Base-by-base conservation (phyloP, 1,139 yeast genomes). In the Hanseniaspora uvarum region DNA sequence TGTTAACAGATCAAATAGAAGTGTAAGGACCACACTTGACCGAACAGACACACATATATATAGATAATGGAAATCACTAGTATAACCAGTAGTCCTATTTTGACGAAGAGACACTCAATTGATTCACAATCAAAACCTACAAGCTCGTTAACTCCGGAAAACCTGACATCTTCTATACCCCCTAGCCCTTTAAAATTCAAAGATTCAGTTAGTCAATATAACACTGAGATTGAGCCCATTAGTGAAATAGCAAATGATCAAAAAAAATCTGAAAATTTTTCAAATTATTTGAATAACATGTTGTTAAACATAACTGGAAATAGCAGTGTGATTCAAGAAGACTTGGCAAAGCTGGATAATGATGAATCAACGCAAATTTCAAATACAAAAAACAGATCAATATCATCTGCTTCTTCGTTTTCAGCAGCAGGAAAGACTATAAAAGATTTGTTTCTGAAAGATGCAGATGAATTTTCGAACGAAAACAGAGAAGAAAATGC, bases 381-480 rank as follows among this genome's bases (percentile, higher is more conserved):
- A 14, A n/a, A 33, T 30, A 16, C 24, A 5, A 36, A 40, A 30
- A 28, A 37, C 8, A 36, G 46, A 28, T 50, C 53, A 19, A 16
- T 37, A 1, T 50, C 53, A 11, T 41, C 47, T 16, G 39, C 24
- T 8, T 30, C 48, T 14, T 50, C 53, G 2, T 43, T 50, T 21
- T 5, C 34, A 10, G 39, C 53, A 8, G 53, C 53, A 10, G 53
- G 53, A 5, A 50, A 50, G n/a, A 36, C 53, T 6, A 26, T 50
- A 3, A 50, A 44, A 23, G 48, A 50, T 28, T 16, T 50, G 12
- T 50, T 50, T 44, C 30, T 50, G n/a, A 50, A 50, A n/a, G 53
- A 50, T 23, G 16, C 36, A 2, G 53, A 49, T 19, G 45, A 28
- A 7, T 6, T 8, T 30, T 5, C 24, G n/a, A 7, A 16, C 4